Evolutionary conservation across 345 rosid genomes (phyloP).

Genomic region (Camelina laxa): DNA sequence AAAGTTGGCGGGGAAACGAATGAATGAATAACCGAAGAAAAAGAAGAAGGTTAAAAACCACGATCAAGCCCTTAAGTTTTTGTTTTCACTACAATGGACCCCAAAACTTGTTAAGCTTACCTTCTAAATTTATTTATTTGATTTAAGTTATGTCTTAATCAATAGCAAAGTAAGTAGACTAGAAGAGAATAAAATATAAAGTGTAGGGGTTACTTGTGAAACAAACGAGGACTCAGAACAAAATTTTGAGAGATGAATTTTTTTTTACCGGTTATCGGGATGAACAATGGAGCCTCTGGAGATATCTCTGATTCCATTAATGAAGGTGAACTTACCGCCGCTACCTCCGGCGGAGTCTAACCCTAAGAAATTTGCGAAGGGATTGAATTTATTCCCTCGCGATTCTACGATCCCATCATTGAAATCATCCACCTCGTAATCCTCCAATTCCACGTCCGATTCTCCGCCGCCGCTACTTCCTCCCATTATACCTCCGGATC

Average conservation of each 20-base stretch:
- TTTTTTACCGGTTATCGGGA: conserved; percentile 77
- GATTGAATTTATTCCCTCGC: conserved; percentile 30
- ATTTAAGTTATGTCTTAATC: not conserved
- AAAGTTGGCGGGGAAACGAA: conserved; percentile 37
- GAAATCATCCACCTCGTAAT: conserved; percentile 43
- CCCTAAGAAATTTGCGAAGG: conserved; percentile 36
- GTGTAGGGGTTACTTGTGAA: not conserved
- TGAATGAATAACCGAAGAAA: conserved; percentile 24
- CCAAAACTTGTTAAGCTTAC: not conserved
- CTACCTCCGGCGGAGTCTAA: conserved; percentile 30
- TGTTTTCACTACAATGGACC: not conserved
- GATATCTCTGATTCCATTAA: conserved; percentile 62
- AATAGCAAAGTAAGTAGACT: not conserved
- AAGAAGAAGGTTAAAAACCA: not conserved
- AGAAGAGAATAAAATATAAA: not conserved
- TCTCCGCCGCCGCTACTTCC: conserved; percentile 33
- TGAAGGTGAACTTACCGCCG: conserved; percentile 44
- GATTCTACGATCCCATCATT: conserved; percentile 30
- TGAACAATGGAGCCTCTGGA: conserved; percentile 60
- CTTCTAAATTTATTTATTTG: not conserved
- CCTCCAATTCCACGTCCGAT: conserved; percentile 33
- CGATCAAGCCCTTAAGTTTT: conserved; percentile 1
- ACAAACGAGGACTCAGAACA: not conserved
- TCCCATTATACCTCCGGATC: conserved; percentile 20
- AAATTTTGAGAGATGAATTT: not conserved